A percentile compares a stretch with the other conserved stretches of the same genome.
These are phyloP conservation scores for Globisporangium megalacanthum DNA, from an alignment of 352 stramenopile species.

Conservation along the genomic window DNA sequence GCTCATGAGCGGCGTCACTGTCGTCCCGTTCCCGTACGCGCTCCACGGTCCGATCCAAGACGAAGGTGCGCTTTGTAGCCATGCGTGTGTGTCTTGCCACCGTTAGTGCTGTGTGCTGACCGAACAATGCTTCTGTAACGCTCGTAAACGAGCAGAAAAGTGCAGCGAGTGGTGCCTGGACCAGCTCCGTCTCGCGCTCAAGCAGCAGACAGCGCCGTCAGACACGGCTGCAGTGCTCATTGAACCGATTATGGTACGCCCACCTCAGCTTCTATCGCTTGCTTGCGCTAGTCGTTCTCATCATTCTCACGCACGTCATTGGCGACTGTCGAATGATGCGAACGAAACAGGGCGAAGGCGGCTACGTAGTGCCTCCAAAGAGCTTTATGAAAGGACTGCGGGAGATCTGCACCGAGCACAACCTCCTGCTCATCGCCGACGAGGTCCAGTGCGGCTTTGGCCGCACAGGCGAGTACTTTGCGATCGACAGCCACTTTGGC, in stretches of 20 bases:
- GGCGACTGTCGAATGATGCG: no score
- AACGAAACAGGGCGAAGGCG: slow-evolving; percentile 86
- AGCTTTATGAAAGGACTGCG: slow-evolving; percentile 91
- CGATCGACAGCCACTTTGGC: slow-evolving; percentile 75
- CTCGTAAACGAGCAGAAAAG: slow-evolving; percentile 24
- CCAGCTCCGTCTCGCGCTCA: slow-evolving; percentile 83
- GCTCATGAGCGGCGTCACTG: slow-evolving; percentile 63
- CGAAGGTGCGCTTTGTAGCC: slow-evolving; percentile 18
- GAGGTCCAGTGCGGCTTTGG: slow-evolving; percentile 98
- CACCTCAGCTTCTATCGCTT: no score
- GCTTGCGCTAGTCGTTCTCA: no score
- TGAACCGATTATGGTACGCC: slow-evolving; percentile 72
- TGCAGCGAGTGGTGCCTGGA: slow-evolving; percentile 72
- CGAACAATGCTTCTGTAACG: background rate
- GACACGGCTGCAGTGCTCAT: slow-evolving; percentile 90
- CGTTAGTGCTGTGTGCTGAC: background rate
- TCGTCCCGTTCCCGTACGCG: slow-evolving; percentile 87
- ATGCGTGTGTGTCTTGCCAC: background rate
- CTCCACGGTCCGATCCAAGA: slow-evolving; percentile 82
- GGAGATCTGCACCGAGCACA: slow-evolving; percentile 91
- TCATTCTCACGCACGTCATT: no score
- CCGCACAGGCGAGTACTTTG: slow-evolving; percentile 92
- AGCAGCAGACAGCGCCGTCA: slow-evolving; percentile 85
- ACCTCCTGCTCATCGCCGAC: slow-evolving; percentile 97
- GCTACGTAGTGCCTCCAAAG: slow-evolving; percentile 87